Evolutionary conservation across 768 basidiomycete genomes (phyloP).

Genomic region (Gloeophyllum trabeum): DNA sequence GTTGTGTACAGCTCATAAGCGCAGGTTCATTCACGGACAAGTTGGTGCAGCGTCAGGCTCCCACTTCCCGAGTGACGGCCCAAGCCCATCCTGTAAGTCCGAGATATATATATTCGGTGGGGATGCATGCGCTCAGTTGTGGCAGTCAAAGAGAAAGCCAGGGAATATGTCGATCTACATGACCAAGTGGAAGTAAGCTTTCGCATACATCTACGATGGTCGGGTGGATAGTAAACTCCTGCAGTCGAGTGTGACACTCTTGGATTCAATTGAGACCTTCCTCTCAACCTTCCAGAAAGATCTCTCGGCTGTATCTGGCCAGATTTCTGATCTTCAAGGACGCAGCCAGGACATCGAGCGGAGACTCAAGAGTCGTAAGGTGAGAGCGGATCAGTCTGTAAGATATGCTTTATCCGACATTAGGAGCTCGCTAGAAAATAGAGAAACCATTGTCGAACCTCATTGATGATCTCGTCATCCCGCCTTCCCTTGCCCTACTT

Average conservation of each 20-base stretch:
- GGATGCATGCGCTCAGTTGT: no score
- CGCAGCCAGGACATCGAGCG: conserved; percentile 87
- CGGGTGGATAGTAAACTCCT: background rate
- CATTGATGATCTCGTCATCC: conserved; percentile 69
- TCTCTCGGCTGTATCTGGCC: conserved; percentile 87
- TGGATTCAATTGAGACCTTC: conserved; percentile 85
- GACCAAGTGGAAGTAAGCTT: conserved; percentile 71
- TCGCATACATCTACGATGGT: background rate
- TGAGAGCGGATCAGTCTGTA: conserved; percentile 29
- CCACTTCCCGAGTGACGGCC: no score
- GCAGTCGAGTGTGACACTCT: conserved; percentile 76
- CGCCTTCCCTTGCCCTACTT: conserved; percentile 63
- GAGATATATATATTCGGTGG: no score
- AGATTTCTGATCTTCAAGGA: conserved; percentile 89
- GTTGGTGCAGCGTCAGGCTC: no score
- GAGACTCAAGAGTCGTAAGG: conserved; percentile 74
- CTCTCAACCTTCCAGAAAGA: conserved; percentile 94
- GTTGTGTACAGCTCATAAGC: no score
- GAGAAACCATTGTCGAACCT: conserved; percentile 80
- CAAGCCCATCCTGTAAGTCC: no score
- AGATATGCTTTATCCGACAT: conserved; percentile 2
- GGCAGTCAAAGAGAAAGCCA: conserved; percentile 29
- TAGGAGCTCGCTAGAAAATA: conserved; percentile 65
- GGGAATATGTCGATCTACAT: conserved; percentile 81
- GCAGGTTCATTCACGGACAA: no score